Evolutionary conservation across 352 stramenopile species (phyloP), one percentile per base, ranked within the genome.

Genomic region (Blastocystis sp.): DNA sequence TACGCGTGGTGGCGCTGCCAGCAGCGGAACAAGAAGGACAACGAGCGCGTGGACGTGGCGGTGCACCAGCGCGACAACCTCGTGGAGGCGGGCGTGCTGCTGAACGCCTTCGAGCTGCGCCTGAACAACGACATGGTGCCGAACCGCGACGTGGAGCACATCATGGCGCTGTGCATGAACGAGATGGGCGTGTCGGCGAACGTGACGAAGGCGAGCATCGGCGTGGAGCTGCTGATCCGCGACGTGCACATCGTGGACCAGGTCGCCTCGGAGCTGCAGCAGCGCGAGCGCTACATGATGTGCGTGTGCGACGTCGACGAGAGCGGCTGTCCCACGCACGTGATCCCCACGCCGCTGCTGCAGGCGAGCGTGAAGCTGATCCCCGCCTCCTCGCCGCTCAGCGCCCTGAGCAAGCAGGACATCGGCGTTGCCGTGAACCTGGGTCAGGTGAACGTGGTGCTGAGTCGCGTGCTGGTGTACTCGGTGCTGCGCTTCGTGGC

Each of bases 111-210:
- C 66, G 74, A 85, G 33, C 60, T 85, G 16, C 74, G 74, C 16
- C 33, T 85, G 21, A 85, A 85, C 55, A 85, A 85, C 37, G 74
- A 85, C 51, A 85, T 85, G 74, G 51, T 85, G 33, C 41, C 41
- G 24, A 26, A 19, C 19, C 29, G 39, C 26, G 74, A 85, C 13
- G 66, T 39, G 29, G 74, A 85, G 37, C 74, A 85, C 61, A 85
- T 85, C 31, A 85, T 85, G 74, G 74, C 74, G 12, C 33, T 85
- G 45, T 69, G 74, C 45, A 59, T 85, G 9, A 85, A 85, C 45
- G 60, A 85, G 31, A 19, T 85, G 31, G 55, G 55, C 12, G 74
- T 85, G n/a, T 45, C 50, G 41, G 45, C 74, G 26, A 60, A 24
- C 29, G 74, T 85, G 24, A 85, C 41, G 16, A 85, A 69, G 3